Percentiles rank a stretch among this genome's conserved stretches.
Conservation (phyloP, 2,329 filamentous ascomycete genomes). For the Epichloe coenophiala region DNA sequence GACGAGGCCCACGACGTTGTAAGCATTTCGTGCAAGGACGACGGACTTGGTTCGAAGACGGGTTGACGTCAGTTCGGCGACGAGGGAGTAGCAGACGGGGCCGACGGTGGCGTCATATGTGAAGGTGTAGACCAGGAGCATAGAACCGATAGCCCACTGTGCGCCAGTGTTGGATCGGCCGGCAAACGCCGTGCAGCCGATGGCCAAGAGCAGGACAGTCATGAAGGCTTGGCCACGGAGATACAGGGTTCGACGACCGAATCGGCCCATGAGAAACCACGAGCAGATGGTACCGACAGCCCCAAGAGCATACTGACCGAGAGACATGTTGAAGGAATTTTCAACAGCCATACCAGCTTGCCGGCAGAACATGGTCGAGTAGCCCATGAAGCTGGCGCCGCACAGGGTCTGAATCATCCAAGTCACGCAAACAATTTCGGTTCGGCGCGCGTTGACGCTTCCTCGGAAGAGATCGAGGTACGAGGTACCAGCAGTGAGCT, state of each 20-base stretch:
- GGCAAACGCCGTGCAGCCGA: conserved; percentile 42
- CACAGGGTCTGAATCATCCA: conserved; percentile 29
- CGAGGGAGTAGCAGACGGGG: conserved; percentile 71
- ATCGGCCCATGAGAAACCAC: conserved; percentile 29
- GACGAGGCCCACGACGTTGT: conserved; percentile 34
- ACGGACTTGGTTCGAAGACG: conserved; percentile 33
- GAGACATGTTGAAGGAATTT: conserved; percentile 25
- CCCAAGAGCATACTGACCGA: conserved; percentile 30
- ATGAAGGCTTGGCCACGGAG: conserved; percentile 35
- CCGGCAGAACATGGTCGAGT: conserved; percentile 40
- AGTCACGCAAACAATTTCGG: conserved; percentile 31
- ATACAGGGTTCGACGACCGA: conserved; percentile 32
- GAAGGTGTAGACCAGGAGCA: conserved; percentile 31
- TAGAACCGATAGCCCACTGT: conserved; percentile 32
- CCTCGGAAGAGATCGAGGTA: conserved; percentile 36
- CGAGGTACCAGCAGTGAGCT: conserved; percentile 22
- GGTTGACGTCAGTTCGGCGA: conserved; percentile 38
- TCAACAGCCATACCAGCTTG: conserved; percentile 26
- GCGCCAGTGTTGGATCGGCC: conserved; percentile 30
- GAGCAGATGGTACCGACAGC: conserved; percentile 31
- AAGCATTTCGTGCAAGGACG: conserved; percentile 30
- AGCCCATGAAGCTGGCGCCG: conserved; percentile 36
- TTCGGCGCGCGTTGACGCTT: conserved; percentile 27
- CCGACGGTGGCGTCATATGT: conserved; percentile 26
- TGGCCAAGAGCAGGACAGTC: conserved; percentile 24